A percentile compares a stretch with the other conserved stretches of the same genome.
Evolutionary conservation across 371 early-diverging fungal genomes (phyloP).

Genomic region (Actinomortierella wolfii): DNA sequence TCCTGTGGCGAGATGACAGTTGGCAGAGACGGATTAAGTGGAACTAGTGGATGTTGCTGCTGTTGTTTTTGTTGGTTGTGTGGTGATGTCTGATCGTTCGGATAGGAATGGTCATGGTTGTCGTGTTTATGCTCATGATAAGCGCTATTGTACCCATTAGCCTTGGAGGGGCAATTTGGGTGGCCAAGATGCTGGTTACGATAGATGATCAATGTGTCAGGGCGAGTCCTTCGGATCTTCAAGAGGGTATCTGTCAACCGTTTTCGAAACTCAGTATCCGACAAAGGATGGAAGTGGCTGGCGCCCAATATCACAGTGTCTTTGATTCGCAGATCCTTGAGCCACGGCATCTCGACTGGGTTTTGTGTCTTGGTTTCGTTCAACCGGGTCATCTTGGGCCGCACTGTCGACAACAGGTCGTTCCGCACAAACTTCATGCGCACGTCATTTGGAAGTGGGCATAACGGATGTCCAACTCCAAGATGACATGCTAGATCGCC

Average conservation of each 20-base stretch:
- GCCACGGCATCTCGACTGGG: slow-evolving; percentile 59
- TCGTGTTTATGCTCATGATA: not conserved
- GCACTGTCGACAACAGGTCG: slow-evolving; percentile 51
- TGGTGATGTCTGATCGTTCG: not conserved
- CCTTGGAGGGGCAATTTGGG: slow-evolving; percentile 36
- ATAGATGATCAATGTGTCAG: slow-evolving; percentile 54
- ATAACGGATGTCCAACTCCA: slow-evolving; percentile 28
- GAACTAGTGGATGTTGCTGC: too few relatives aligned
- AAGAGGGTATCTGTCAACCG: slow-evolving; percentile 48
- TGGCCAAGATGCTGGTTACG: slow-evolving; percentile 35
- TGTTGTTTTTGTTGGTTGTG: not conserved
- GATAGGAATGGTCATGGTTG: too few relatives aligned
- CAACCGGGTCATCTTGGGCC: slow-evolving; percentile 18
- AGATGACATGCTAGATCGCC: slow-evolving; percentile 61
- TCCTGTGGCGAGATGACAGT: too few relatives aligned
- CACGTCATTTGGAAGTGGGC: slow-evolving; percentile 38
- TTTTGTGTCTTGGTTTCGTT: slow-evolving; percentile 50
- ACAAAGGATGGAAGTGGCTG: slow-evolving; percentile 43
- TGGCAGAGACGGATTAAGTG: too few relatives aligned
- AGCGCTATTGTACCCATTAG: slow-evolving; percentile 21
- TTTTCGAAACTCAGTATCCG: slow-evolving; percentile 50
- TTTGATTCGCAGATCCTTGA: slow-evolving; percentile 48
- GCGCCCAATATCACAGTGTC: slow-evolving; percentile 60
- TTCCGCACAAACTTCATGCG: slow-evolving; percentile 59
- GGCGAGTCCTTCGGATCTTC: slow-evolving; percentile 48